Evolutionary conservation across 352 stramenopile species (phyloP).

Genomic region (Phytophthora cajani): DNA sequence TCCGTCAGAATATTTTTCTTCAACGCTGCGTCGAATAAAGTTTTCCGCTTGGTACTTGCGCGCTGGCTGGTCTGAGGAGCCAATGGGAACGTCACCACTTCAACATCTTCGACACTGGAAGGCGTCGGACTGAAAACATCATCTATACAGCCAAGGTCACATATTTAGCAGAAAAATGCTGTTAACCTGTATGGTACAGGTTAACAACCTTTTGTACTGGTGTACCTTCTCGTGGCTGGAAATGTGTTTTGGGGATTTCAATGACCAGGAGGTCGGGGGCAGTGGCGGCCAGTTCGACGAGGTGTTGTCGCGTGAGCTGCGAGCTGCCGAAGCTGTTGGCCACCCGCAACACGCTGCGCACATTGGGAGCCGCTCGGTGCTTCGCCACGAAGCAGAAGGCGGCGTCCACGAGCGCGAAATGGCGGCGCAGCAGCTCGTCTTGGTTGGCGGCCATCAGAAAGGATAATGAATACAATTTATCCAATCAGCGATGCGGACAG

Average conservation of each 20-base stretch:
- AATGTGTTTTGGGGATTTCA: conserved; percentile 13
- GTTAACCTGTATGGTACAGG: no score
- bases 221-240: conserved; percentile 7
- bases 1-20: conserved; percentile 12
- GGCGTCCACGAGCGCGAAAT: conserved; percentile 76
- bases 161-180: conserved; percentile 1
- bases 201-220: neutral
- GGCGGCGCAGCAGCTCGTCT: conserved; percentile 20
- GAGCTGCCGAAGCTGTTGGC: conserved; percentile 61
- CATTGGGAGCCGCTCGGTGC: conserved; percentile 46
- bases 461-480: neutral
- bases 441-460: neutral
- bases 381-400: conserved; percentile 73
- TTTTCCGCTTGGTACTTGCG: conserved; percentile 61
- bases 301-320: conserved; percentile 43
- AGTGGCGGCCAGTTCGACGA: conserved; percentile 50
- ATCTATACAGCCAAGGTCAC: conserved; percentile 25
- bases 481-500: neutral
- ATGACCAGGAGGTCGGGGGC: conserved; percentile 61
- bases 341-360: conserved; percentile 66
- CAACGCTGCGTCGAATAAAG: conserved; percentile 61
- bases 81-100: conserved; percentile 70
- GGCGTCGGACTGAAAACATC: conserved; percentile 48
- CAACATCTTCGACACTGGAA: conserved; percentile 34
- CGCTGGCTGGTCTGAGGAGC: conserved; percentile 64